Evolutionary conservation across 176 grass and related monocot species (phyloP), one percentile per base, ranked within the genome.

Genomic region (Oryza glaberrima): DNA sequence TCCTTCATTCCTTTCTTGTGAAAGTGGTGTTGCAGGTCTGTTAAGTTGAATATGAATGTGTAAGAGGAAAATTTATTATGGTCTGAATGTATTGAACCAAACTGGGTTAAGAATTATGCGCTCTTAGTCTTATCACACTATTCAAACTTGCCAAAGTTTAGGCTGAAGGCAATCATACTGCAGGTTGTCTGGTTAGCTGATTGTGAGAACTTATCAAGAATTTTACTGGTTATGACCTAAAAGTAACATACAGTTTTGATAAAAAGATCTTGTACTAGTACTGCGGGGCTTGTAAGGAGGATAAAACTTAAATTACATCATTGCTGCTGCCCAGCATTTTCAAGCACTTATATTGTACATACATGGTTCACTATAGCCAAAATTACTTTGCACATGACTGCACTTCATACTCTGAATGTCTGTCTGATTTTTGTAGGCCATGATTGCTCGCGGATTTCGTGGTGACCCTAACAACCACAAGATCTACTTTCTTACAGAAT

Each of bases 401-500:
- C 19, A 40, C 11, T 19, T 76, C 22, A 72, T 81, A 38, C 65
- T 20, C 74, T 69, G 32, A 58, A 64, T 87, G 52, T 75, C 4
- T 85, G 11, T 71, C 71, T 85, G 67, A 25, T 76, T 77, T 92
- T 0, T 69, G 14, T 88, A 98, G 96, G 93, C 93, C 4, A 98
- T 98, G 96, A 75, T 98, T 81, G 93, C 91, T 82, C 89, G 96
- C 83, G 96, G 96, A 79, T 98, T 95, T 86, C 76, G 89, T n/a
- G 96, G 96, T 78, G 86, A 94, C 35, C 72, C 91, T 61, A 85
- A 36, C 73, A 93, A 85, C 65, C 93, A 98, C 74, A 95, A 89
- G 70, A 93, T 98, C 69, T 94, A 95, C 81, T 91, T 98, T 32
- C 88, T 92, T 52, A 45, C 86, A n/a, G 65, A 98, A 73, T 93